phyloP scores from a whole-genome alignment of 2,329 filamentous ascomycete genomes.

The Ophiocordyceps camponoti-saundersi region DNA sequence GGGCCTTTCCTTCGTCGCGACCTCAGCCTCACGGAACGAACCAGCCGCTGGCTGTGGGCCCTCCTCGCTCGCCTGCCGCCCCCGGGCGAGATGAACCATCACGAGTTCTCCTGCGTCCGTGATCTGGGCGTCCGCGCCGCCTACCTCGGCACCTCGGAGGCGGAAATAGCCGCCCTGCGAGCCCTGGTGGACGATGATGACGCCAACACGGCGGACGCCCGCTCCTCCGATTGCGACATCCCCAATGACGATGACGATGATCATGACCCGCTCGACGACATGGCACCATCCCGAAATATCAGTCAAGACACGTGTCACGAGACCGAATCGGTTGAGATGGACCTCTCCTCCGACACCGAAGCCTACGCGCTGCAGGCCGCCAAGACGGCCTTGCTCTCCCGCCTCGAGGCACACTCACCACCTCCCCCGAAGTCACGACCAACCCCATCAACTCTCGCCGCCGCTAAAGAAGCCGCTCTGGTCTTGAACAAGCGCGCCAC shows the following conservation, averaged over 20 bases:
- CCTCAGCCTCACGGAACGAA: slow-evolving; percentile 42
- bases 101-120: slow-evolving; percentile 58
- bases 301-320: slow-evolving; percentile 1
- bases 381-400: slow-evolving; percentile 29
- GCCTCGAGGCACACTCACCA: slow-evolving; percentile 14
- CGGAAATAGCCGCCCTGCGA: slow-evolving; percentile 31
- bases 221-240: slow-evolving; percentile 3
- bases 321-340: slow-evolving; percentile 23
- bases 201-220: slow-evolving; percentile 7
- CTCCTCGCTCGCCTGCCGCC: slow-evolving; percentile 61
- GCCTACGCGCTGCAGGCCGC: slow-evolving; percentile 27
- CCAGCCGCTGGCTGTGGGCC: slow-evolving; percentile 76
- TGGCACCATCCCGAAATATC: too few relatives aligned
- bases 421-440: slow-evolving; percentile 1
- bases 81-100: slow-evolving; percentile 55
- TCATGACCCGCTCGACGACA: not conserved
- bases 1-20: slow-evolving; percentile 45
- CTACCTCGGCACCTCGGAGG: slow-evolving; percentile 35
- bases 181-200: slow-evolving; percentile 22
- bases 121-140: slow-evolving; percentile 67
- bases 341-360: slow-evolving; percentile 19
- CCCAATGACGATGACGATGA: slow-evolving; percentile 1
- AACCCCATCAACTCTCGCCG: slow-evolving; percentile 8
- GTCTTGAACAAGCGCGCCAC: slow-evolving; percentile 48
- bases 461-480: slow-evolving; percentile 10